phyloP scores from a whole-genome alignment of 1,284 basidiomycete genomes.

The Tilletia setariae region DNA sequence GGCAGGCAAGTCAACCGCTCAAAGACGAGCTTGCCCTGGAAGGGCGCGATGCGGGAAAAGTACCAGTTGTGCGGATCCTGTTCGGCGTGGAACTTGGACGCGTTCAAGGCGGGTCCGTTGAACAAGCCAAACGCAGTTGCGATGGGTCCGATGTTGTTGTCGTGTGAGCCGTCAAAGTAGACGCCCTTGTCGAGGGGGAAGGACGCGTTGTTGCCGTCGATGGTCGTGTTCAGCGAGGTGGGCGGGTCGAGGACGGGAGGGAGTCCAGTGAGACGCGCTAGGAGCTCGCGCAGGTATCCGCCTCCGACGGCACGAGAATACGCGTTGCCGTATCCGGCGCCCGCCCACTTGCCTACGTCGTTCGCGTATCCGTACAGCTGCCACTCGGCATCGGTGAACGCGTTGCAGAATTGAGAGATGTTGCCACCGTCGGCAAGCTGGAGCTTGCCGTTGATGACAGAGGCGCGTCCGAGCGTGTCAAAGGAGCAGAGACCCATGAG shows the following conservation, averaged over 20 bases:
- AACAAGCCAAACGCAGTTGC: constrained; percentile 28
- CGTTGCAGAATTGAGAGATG: constrained; percentile 21
- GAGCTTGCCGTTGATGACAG: constrained; percentile 22
- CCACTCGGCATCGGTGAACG: constrained; percentile 25
- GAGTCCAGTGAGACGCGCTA: constrained; percentile 19
- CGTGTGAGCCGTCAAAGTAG: constrained; percentile 30
- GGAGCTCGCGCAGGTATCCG: constrained; percentile 27
- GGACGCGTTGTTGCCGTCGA: constrained; percentile 16
- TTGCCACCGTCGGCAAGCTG: constrained; percentile 12
- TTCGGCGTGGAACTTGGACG: constrained; percentile 16
- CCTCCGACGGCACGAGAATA: constrained; percentile 22
- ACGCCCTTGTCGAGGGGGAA: constrained; percentile 22
- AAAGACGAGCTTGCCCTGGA: constrained; percentile 29
- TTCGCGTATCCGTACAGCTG: constrained; percentile 23
- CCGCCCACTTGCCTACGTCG: constrained; percentile 28
- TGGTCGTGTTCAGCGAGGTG: constrained; percentile 27
- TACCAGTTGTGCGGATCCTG: constrained; percentile 20
- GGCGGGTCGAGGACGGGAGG: constrained; percentile 17
- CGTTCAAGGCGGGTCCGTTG: constrained; percentile 19
- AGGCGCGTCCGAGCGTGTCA: constrained; percentile 23
- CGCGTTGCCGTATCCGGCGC: constrained; percentile 26
- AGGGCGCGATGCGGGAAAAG: constrained; percentile 25
- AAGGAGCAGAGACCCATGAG: constrained; percentile 22
- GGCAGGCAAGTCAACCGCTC: constrained; percentile 23
- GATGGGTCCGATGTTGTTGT: constrained; percentile 29